phyloP scores from a whole-genome alignment of 176 grass and related monocot genomes.

The Avena eriantha region DNA sequence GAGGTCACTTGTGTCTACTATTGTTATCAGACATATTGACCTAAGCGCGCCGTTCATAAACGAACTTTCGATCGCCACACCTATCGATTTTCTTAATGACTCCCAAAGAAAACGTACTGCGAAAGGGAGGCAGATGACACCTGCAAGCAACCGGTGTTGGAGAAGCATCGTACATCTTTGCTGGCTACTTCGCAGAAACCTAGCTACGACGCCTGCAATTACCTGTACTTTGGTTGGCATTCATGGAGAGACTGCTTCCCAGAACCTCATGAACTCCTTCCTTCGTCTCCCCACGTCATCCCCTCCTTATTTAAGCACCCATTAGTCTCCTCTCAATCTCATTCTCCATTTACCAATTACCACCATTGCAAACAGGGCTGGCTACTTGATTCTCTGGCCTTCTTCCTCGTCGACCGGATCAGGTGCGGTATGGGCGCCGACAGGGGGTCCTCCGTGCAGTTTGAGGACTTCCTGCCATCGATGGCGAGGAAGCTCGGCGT shows the following conservation, averaged over 20 bases:
- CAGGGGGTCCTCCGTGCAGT: conserved; percentile 38
- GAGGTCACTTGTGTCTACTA: background rate
- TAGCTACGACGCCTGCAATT: conserved; percentile 45
- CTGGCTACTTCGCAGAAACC: conserved; percentile 65
- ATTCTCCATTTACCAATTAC: conserved; percentile 24
- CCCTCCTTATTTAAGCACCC: conserved; percentile 48
- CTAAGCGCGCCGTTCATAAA: background rate
- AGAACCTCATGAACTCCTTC: conserved; percentile 50
- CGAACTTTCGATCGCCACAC: too few relatives aligned
- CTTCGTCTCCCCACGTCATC: background rate
- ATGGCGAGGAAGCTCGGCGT: conserved; percentile 79
- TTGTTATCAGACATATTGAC: background rate
- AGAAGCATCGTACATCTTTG: conserved; percentile 12
- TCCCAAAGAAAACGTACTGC: conserved; percentile 11
- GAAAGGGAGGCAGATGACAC: background rate
- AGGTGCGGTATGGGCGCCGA: background rate
- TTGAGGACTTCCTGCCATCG: conserved; percentile 76
- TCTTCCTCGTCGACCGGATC: background rate
- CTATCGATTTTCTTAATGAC: conserved; percentile 2
- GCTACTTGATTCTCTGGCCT: background rate
- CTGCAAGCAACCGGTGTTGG: conserved; percentile 44
- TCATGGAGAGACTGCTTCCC: conserved; percentile 51
- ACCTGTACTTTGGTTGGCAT: conserved; percentile 51
- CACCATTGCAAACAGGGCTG: background rate
- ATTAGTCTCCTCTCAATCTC: background rate